Base-by-base conservation (phyloP, 2,329 filamentous ascomycete genomes). In the Ascochyta rabiei region DNA sequence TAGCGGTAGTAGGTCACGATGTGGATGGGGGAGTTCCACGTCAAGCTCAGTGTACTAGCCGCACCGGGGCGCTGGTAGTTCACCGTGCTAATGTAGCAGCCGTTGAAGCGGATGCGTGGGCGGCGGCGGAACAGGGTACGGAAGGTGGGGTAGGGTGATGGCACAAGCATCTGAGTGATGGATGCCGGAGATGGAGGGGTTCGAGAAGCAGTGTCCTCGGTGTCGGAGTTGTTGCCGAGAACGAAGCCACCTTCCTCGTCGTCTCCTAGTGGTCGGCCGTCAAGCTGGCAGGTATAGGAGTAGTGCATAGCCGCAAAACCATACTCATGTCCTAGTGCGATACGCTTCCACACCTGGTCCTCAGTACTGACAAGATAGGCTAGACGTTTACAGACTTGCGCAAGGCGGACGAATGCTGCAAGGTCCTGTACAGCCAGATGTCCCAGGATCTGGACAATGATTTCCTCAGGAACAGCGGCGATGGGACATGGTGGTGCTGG, bases 1-100 rank as follows among this genome's bases (percentile, higher is more conserved):
- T 98, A 99, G 53, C 95, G 91, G 78, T 96, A 99, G 78, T 98
- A 99, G 0, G 95, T 99, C 43, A 99, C 92, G 54, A 98, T 96
- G 72, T 96, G 92, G 31, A 98, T 89, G 8, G 93, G 93, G 21
- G 84, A 88, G 53, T 71, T 70, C 91, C 93, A 96, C 1, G 89
- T 88, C 16, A 89, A 78, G 49, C 86, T 87, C 60, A 87, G 88
- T 18, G 84, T 82, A 3, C 86, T 87, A 10, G 87, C 82, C 55
- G 89, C 89, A 28, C 95, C 95, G 0, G 91, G 80, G 21, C 95
- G 89, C 44, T 91, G 86, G 77, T 99, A 99, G 78, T 98, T 98
- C 55, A 96, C 92, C 0, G 93, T 98, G 74, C 87, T 91, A 75
- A 99, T 98, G 78, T 99, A 99, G 76, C 91, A 89, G 23, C 95